Base-by-base conservation (phyloP, 768 basidiomycete genomes). In the Suillus subaureus region DNA sequence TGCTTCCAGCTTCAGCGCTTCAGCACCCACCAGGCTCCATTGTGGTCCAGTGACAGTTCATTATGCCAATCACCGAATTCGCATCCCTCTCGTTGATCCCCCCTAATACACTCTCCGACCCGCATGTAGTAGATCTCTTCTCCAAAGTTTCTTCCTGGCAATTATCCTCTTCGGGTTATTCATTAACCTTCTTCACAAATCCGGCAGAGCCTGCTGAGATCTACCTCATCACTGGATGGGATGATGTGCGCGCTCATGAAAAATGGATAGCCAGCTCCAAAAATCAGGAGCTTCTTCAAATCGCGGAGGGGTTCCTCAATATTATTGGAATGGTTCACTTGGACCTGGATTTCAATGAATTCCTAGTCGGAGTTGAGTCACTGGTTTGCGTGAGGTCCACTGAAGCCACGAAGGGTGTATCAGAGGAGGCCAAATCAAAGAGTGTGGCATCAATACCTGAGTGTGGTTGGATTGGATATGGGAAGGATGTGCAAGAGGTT, bases 161-260 rank as follows among this genome's bases (percentile, higher is more conserved):
- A 71, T 73, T 79, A 15, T 74, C 76, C 35, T 79, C 75, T 68
- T 83, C 84, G 0, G 76, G 79, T 18, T 79, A 79, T 67, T 79
- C 81, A 16, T 66, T 85, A n/a, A 70, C 74, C 33, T 83, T 79
- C 69, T 84, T 80, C 71, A 67, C 71, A 4, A 61, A 64, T 45
- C 43, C 64, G 26, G 60, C 64, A 2, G 69, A 73, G 35, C 61
- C 74, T 1, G 51, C 63, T 7, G 63, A 71, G 33, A 62, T 84
- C 3, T 79, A 81, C 69, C 67, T 85, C 33, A 69, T 84, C 37
- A 79, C 82, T 0, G 83, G 83, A 13, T 86, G 84, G 85, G 47
- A 71, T 61, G 76, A 77, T 64, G 79, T 80, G 28, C 69, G 65
- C 13, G 78, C 79, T 11, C 84, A 85, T 68, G 67, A 77, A 33